phyloP scores from a whole-genome alignment of 805 yeast species.

The Metschnikowia peoriensis region DNA sequence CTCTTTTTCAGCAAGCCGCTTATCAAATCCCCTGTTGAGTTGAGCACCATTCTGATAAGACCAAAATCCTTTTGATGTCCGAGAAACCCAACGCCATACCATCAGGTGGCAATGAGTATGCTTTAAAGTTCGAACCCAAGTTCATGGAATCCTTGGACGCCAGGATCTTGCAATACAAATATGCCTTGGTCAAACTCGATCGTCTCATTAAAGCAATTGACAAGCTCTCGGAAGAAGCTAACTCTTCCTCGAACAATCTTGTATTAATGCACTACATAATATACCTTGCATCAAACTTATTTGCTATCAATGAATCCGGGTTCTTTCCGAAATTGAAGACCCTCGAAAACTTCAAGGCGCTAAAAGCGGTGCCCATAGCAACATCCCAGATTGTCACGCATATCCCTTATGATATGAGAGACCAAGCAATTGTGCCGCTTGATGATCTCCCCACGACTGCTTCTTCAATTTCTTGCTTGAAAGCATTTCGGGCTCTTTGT shows the following conservation, averaged over 20 bases:
- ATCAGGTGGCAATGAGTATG: neutral
- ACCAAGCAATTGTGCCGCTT: conserved; percentile 33
- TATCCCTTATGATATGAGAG: conserved; percentile 43
- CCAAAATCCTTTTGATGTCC: neutral
- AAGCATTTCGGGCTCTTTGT: conserved; percentile 27
- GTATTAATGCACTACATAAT: conserved; percentile 38
- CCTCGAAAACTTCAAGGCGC: conserved; percentile 28
- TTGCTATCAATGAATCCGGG: conserved; percentile 36
- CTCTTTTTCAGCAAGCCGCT: neutral
- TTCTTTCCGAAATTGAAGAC: conserved; percentile 28
- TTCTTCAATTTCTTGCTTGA: conserved; percentile 25
- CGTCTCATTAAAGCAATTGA: conserved; percentile 24
- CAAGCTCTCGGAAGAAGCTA: conserved; percentile 1
- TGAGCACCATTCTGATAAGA: neutral
- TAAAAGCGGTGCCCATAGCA: conserved; percentile 25
- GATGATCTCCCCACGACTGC: conserved; percentile 27
- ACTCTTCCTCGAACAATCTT: conserved; percentile 6
- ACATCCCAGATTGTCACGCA: conserved; percentile 33
- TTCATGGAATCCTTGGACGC: conserved; percentile 49
- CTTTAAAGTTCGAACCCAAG: conserved; percentile 7
- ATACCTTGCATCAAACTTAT: conserved; percentile 28
- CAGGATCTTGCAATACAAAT: conserved; percentile 56
- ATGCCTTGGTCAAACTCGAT: conserved; percentile 48
- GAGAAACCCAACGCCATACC: neutral
- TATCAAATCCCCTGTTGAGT: neutral